These are phyloP conservation scores for Sequoiadendron giganteum DNA, from an alignment of 75 land plant species.

Conservation along the genomic window DNA sequence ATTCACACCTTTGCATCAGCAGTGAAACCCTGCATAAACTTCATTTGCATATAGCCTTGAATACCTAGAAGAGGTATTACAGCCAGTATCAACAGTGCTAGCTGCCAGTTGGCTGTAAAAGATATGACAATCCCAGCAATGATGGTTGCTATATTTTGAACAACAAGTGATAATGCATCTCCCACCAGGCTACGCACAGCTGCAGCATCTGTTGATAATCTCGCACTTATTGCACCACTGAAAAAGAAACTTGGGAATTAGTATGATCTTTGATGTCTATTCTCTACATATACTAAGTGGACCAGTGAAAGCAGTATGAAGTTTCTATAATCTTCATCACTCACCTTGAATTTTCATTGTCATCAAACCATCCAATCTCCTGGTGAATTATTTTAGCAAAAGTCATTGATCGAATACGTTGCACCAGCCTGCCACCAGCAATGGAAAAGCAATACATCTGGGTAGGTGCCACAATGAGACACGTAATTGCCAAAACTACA, in stretches of 20 bases:
- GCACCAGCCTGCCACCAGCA: conserved; percentile 61
- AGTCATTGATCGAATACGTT: conserved; percentile 51
- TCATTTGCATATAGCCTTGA: conserved; percentile 35
- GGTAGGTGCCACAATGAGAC: conserved; percentile 39
- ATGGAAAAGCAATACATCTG: conserved; percentile 51
- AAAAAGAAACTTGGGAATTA: conserved; percentile 15
- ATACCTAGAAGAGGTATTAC: conserved; percentile 43
- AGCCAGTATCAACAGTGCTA: conserved; percentile 42
- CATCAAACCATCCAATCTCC: conserved; percentile 64
- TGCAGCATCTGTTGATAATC: conserved; percentile 85
- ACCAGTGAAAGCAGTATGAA: not conserved
- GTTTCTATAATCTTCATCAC: not conserved
- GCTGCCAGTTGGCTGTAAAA: conserved; percentile 49
- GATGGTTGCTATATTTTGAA: conserved; percentile 60
- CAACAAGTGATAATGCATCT: conserved; percentile 60
- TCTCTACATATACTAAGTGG: not conserved
- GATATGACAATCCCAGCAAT: conserved; percentile 46
- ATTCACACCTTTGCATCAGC: conserved; percentile 54
- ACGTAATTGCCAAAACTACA: conserved; percentile 35
- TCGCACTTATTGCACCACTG: conserved; percentile 86
- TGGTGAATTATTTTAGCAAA: conserved; percentile 47
- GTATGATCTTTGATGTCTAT: not conserved
- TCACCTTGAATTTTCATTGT: conserved; percentile 45
- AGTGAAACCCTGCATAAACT: conserved; percentile 46
- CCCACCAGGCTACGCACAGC: conserved; percentile 65